phyloP scores from a whole-genome alignment of 495 filamentous ascomycete species.

The Rhizodiscina lignyota region DNA sequence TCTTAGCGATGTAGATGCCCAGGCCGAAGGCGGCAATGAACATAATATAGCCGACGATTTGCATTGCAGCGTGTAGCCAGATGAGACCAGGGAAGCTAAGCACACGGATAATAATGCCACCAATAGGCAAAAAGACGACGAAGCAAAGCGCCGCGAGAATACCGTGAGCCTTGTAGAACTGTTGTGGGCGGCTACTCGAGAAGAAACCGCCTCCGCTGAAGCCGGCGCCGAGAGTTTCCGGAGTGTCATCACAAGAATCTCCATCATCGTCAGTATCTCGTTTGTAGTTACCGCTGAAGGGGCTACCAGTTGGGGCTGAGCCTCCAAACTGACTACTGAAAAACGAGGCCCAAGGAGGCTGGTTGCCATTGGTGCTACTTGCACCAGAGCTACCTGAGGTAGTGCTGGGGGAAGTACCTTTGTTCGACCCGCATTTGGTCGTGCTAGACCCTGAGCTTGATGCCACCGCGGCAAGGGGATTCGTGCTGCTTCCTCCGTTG shows the following conservation, averaged over 20 bases:
- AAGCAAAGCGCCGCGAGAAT: constrained; percentile 12
- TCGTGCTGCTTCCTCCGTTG: constrained; percentile 34
- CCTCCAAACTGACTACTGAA: neutral
- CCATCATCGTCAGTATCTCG: constrained; percentile 2
- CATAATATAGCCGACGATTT: constrained; percentile 8
- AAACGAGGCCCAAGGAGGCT: too few species aligned
- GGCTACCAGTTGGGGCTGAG: neutral
- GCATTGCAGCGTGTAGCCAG: constrained; percentile 12
- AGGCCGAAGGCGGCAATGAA: constrained; percentile 13
- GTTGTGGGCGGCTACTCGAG: too few species aligned
- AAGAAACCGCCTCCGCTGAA: too few species aligned
- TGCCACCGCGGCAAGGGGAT: constrained; percentile 36
- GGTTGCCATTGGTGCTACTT: neutral
- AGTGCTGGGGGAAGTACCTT: neutral
- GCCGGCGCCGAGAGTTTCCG: too few species aligned
- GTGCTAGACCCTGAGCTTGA: constrained; percentile 2
- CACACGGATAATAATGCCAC: constrained; percentile 14
- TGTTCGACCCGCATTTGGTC: neutral
- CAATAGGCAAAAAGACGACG: constrained; percentile 14
- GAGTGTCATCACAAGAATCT: constrained; percentile 15
- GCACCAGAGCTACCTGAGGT: neutral
- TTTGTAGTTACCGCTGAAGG: neutral
- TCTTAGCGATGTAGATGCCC: constrained; percentile 10
- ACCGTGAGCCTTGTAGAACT: constrained; percentile 10
- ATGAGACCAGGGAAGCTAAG: constrained; percentile 5